Base-by-base conservation (phyloP, 2,329 filamentous ascomycete genomes). In the Penicillium paneum region DNA sequence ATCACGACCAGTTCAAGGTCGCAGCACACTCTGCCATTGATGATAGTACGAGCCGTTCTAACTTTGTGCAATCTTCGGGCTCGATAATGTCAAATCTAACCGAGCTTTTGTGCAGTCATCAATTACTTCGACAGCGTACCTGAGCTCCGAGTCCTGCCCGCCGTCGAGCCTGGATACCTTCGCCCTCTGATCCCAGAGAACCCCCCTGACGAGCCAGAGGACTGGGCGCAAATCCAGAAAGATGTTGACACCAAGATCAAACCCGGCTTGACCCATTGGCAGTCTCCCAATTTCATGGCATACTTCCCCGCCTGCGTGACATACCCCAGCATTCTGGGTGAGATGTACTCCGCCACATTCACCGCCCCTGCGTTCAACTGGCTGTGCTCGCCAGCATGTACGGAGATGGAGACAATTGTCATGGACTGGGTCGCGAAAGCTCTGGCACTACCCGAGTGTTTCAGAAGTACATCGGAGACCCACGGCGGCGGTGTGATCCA, bases 311-410 rank as follows among this genome's bases (percentile, higher is more conserved):
- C 90, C 46, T 86, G 84, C 24, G 86, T 87, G 49, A 90, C 88
- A 34, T 97, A 88, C 69, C 91, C 93, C 0, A 76, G 86, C 28
- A 93, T 96, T 72, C 81, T 97, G 11, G 93, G 91, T 19, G 93
- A 97, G 75, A 86, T 97, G 78, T 97, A 96, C 79, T 90, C 86
- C 40, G 87, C 90, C 5, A 88, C 91, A 7, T 92, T 97, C 75
- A 94, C 86, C 12, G 90, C 90, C 15, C 91, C 93, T 1, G 91
- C 91, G 36, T 97, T 97, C 80, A 97, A 97, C 75, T 97, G 93
- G 93, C 86, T 97, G 60, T 97, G 93, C 75, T 91, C 87, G 6
- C 93, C 93, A 0, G 91, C 89, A 7, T 87, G 94, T 17, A 97
- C 93, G 0, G 93, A 97, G 76, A 82, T 97, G 44, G 93, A 97